phyloP scores from a whole-genome alignment of 768 basidiomycete species.

The Hygrophoropsis aurantiaca region DNA sequence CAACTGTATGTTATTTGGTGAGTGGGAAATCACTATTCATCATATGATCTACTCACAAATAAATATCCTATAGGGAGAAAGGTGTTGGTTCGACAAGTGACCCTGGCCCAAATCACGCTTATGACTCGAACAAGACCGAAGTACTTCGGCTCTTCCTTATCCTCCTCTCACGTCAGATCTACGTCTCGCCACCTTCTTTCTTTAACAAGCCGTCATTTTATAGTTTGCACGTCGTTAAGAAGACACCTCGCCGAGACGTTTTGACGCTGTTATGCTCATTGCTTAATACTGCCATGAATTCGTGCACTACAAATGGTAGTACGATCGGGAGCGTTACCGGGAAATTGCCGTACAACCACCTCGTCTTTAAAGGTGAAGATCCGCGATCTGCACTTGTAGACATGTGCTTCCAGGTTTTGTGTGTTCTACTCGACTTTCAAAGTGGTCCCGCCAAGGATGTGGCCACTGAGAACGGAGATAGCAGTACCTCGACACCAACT shows the following conservation, averaged over 20 bases:
- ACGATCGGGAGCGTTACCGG: conserved; percentile 71
- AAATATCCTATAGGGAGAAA: conserved; percentile 68
- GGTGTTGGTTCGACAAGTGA: conserved; percentile 89
- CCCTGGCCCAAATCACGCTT: conserved; percentile 57
- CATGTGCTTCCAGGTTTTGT: conserved; percentile 76
- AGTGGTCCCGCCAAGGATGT: conserved; percentile 68
- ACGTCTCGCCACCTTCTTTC: conserved; percentile 67
- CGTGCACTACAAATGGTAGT: conserved; percentile 47
- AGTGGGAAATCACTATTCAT: too few species aligned
- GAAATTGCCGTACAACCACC: conserved; percentile 85
- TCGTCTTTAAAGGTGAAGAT: conserved; percentile 89
- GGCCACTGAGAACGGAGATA: conserved; percentile 41
- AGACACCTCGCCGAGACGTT: conserved; percentile 76
- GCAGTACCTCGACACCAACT: conserved; percentile 47
- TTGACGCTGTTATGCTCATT: conserved; percentile 91
- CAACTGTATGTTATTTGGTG: conserved; percentile 85
- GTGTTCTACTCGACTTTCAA: conserved; percentile 78
- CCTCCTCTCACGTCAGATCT: conserved; percentile 88
- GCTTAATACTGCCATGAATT: conserved; percentile 86
- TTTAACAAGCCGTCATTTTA: conserved; percentile 75
- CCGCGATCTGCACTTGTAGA: conserved; percentile 68
- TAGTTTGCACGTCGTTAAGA: conserved; percentile 75
- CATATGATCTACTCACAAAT: conserved; percentile 6
- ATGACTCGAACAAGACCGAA: conserved; percentile 84
- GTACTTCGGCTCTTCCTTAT: conserved; percentile 87